Evolutionary conservation across 495 filamentous ascomycete genomes (phyloP).

Genomic region (Lophiostoma macrostomum): DNA sequence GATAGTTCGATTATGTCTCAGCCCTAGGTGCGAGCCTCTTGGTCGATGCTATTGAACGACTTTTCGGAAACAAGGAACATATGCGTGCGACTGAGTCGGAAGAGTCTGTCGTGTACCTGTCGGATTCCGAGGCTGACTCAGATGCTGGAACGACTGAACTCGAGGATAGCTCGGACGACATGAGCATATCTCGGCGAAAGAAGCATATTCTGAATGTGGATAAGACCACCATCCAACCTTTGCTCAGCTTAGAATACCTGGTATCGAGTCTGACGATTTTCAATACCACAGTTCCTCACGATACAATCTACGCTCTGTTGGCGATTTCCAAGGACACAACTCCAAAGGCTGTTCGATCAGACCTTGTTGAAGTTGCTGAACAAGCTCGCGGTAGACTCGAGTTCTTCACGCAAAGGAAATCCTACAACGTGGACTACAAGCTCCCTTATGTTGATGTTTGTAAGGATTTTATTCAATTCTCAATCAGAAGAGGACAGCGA

Average conservation of each 20-base stretch:
- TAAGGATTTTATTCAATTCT: slow-evolving; percentile 35
- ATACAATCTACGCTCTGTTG: slow-evolving; percentile 26
- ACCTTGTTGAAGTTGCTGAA: not conserved
- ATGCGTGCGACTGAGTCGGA: no score
- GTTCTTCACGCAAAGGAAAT: slow-evolving; percentile 21
- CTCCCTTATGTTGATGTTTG: slow-evolving; percentile 38
- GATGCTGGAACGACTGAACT: not conserved
- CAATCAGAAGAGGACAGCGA: slow-evolving; percentile 22
- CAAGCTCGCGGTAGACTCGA: slow-evolving; percentile 1
- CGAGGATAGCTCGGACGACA: no score
- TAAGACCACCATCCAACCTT: slow-evolving; percentile 10
- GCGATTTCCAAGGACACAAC: slow-evolving; percentile 28
- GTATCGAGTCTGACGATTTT: slow-evolving; percentile 25
- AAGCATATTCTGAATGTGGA: not conserved
- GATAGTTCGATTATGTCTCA: slow-evolving; percentile 34
- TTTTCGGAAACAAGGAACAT: slow-evolving; percentile 37
- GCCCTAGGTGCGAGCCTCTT: slow-evolving; percentile 40
- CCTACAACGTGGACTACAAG: slow-evolving; percentile 39
- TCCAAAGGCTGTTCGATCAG: slow-evolving; percentile 2
- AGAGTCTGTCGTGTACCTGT: not conserved
- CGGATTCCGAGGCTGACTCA: slow-evolving; percentile 1
- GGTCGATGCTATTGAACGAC: slow-evolving; percentile 38
- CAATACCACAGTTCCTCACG: slow-evolving; percentile 12
- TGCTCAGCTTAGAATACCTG: slow-evolving; percentile 30
- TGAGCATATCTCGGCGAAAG: not conserved